These are phyloP conservation scores for Trametes sp. DNA, from an alignment of 1,284 basidiomycete genomes.

Conservation along the genomic window DNA sequence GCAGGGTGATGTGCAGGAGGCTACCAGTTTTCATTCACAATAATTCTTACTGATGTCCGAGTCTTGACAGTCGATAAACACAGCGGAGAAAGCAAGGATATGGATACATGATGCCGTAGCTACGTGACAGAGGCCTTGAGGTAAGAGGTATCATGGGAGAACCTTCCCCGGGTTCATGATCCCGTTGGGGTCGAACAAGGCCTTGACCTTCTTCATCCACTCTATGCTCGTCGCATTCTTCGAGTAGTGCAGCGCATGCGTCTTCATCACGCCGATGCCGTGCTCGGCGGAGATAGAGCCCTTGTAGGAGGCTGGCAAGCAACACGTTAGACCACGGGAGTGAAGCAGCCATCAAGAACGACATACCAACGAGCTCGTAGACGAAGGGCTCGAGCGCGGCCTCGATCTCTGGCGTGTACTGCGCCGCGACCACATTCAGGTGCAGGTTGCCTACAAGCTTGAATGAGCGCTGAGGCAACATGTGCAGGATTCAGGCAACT, in stretches of 20 bases:
- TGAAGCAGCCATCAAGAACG: neutral
- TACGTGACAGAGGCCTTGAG: slow-evolving; percentile 1
- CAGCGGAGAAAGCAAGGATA: neutral
- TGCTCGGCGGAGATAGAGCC: slow-evolving; percentile 98
- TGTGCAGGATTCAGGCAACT: slow-evolving; percentile 32
- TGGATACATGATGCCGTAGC: slow-evolving; percentile 22
- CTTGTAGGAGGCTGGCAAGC: slow-evolving; percentile 61
- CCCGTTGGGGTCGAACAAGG: slow-evolving; percentile 89
- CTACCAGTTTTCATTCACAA: no score
- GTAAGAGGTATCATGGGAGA: slow-evolving; percentile 44
- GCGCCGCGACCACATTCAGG: slow-evolving; percentile 90
- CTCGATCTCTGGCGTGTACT: slow-evolving; percentile 87
- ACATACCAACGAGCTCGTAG: slow-evolving; percentile 89
- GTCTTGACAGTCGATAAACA: neutral
- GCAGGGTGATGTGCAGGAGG: no score
- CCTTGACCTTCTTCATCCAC: slow-evolving; percentile 91
- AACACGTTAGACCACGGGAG: neutral
- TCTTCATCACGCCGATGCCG: slow-evolving; percentile 96
- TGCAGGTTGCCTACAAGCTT: slow-evolving; percentile 84
- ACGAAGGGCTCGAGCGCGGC: slow-evolving; percentile 93
- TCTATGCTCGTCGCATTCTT: slow-evolving; percentile 84
- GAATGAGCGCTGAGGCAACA: slow-evolving; percentile 3
- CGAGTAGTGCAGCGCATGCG: slow-evolving; percentile 89
- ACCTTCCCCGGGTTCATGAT: slow-evolving; percentile 94
- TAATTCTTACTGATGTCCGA: no score